Percentiles rank a stretch among this genome's conserved stretches.
phyloP scores from a whole-genome alignment of 2,329 filamentous ascomycete genomes.

The Pseudovirgaria hyperparasitica region DNA sequence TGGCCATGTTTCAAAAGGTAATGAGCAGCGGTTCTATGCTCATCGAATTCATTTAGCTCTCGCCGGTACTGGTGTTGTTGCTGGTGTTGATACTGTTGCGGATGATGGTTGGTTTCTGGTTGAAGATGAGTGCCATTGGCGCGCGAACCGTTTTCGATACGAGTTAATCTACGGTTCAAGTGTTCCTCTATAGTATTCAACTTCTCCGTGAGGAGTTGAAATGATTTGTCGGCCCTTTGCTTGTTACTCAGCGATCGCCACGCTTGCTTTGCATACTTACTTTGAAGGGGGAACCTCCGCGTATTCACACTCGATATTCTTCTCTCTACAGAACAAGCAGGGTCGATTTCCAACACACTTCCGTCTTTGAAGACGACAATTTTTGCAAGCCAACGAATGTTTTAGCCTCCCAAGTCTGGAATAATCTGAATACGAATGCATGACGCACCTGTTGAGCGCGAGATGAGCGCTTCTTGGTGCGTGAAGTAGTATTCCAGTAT shows the following conservation, averaged over 20 bases:
- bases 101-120: constrained; percentile 14
- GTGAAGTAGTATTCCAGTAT: no score
- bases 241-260: constrained; percentile 13
- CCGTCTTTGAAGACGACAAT: constrained; percentile 27
- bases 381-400: constrained; percentile 71
- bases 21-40: constrained; percentile 85
- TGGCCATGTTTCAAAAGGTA: constrained; percentile 58
- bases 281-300: constrained; percentile 84
- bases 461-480: no score
- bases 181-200: constrained; percentile 24
- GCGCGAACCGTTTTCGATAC: constrained; percentile 16
- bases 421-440: no score
- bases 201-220: constrained; percentile 33
- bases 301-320: constrained; percentile 73
- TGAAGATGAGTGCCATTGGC: constrained; percentile 20
- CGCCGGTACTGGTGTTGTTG: constrained; percentile 11
- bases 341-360: constrained; percentile 28
- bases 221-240: constrained; percentile 39
- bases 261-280: constrained; percentile 38
- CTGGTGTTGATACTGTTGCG: constrained; percentile 4
- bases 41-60: constrained; percentile 57
- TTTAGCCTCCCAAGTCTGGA: no score
- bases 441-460: no score
- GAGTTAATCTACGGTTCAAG: no score
- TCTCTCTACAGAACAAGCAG: constrained; percentile 62